Evolutionary conservation across 164 flowering plant species (phyloP).

Genomic region (Annona cherimola): DNA sequence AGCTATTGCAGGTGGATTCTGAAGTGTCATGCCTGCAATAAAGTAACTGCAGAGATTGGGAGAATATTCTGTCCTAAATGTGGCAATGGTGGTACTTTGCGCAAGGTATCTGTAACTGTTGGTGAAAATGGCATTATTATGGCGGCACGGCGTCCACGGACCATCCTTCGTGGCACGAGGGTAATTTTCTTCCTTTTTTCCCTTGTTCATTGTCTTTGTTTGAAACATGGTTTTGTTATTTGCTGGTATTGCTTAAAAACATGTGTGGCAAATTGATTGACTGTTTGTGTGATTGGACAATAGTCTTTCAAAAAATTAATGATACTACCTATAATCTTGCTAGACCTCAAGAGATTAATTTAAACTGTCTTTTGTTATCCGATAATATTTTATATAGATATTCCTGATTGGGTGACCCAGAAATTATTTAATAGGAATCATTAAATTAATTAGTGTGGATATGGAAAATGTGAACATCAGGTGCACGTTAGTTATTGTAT

Average conservation of each 20-base stretch:
- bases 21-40: constrained; percentile 93
- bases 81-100: constrained; percentile 95
- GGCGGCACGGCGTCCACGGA: constrained; percentile 63
- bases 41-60: constrained; percentile 79
- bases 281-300: not conserved
- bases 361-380: not conserved
- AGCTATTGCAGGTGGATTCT: constrained; percentile 69
- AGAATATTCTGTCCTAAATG: constrained; percentile 91
- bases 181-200: constrained; percentile 30
- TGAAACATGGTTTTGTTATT: not conserved
- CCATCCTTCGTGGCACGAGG: constrained; percentile 81
- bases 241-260: not conserved
- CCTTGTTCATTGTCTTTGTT: not conserved
- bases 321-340: not conserved
- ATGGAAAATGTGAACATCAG: too few species aligned
- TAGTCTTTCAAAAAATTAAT: not conserved
- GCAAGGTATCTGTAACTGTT: constrained; percentile 86
- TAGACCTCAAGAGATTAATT: not conserved
- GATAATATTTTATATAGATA: too few species aligned
- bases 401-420: too few species aligned
- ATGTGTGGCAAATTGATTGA: not conserved
- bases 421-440: too few species aligned
- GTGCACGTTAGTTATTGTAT: too few species aligned
- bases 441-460: too few species aligned
- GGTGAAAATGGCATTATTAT: constrained; percentile 76